Evolutionary conservation across 495 filamentous ascomycete genomes (phyloP).

Genomic region (Aspergillus mulundensis): DNA sequence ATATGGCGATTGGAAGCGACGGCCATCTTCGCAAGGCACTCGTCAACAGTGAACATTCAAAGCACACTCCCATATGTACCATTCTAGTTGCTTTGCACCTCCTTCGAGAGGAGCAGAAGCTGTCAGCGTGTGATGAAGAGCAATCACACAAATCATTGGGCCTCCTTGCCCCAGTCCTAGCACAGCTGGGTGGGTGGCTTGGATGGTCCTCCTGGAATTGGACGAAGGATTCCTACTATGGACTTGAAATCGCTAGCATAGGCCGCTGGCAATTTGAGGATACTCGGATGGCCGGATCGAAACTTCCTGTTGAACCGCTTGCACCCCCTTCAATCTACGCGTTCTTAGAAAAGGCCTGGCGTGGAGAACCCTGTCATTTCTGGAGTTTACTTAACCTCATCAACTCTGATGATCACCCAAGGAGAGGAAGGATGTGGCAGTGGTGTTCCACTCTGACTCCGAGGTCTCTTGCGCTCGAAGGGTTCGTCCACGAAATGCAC

Average conservation of each 20-base stretch:
- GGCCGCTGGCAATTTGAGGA: slow-evolving; percentile 59
- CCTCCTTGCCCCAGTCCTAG: slow-evolving; percentile 65
- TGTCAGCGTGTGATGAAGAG: slow-evolving; percentile 61
- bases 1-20: slow-evolving; percentile 44
- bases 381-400: slow-evolving; percentile 58
- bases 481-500: slow-evolving; percentile 45
- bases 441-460: slow-evolving; percentile 53
- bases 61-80: slow-evolving; percentile 58
- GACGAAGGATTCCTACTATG: slow-evolving; percentile 56
- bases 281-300: slow-evolving; percentile 39
- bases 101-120: slow-evolving; percentile 81
- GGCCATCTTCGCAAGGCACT: slow-evolving; percentile 61
- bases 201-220: slow-evolving; percentile 70
- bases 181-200: slow-evolving; percentile 81
- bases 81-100: slow-evolving; percentile 79
- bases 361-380: slow-evolving; percentile 42
- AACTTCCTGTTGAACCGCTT: slow-evolving; percentile 56
- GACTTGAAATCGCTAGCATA: slow-evolving; percentile 62
- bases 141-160: slow-evolving; percentile 46
- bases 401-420: slow-evolving; percentile 33
- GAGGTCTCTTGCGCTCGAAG: slow-evolving; percentile 61
- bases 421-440: slow-evolving; percentile 38
- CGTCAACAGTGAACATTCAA: slow-evolving; percentile 47
- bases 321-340: slow-evolving; percentile 65
- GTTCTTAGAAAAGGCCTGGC: slow-evolving; percentile 51